These are phyloP conservation scores for Cicer cuneatum DNA, from an alignment of 306 rosid genomes.

Conservation along the genomic window DNA sequence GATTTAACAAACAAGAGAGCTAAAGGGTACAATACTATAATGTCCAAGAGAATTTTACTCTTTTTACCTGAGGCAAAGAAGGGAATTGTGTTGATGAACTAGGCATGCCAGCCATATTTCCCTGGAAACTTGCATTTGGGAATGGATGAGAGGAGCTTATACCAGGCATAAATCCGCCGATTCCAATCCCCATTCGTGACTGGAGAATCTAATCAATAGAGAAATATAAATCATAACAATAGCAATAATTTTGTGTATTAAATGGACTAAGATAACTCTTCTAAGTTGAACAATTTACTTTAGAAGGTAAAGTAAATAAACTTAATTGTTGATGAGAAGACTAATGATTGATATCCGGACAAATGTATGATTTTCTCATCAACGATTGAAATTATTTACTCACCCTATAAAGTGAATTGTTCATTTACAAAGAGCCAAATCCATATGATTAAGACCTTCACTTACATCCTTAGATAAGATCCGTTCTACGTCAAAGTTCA, in stretches of 20 bases:
- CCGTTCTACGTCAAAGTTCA: conserved; percentile 80
- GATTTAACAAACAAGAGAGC: conserved; percentile 29
- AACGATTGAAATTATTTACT: neutral
- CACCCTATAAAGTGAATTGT: neutral
- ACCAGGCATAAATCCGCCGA: conserved; percentile 66
- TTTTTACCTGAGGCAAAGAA: conserved; percentile 74
- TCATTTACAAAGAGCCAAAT: neutral
- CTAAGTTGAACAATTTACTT: neutral
- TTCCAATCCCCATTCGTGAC: conserved; percentile 60
- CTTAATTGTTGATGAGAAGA: neutral
- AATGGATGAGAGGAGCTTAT: conserved; percentile 66
- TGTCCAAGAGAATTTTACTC: conserved; percentile 38
- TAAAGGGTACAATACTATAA: neutral
- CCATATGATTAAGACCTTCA: conserved; percentile 21
- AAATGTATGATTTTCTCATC: neutral
- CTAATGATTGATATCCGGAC: neutral
- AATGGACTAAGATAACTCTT: neutral
- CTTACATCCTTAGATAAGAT: conserved; percentile 94
- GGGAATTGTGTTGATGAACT: conserved; percentile 66
- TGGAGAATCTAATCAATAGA: conserved; percentile 67
- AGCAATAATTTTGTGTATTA: neutral
- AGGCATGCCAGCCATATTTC: conserved; percentile 63
- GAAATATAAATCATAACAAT: conserved; percentile 31
- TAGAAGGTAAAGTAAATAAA: neutral
- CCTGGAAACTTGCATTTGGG: conserved; percentile 65